phyloP scores from a whole-genome alignment of 176 grass and related monocot species.

The Olyra latifolia region DNA sequence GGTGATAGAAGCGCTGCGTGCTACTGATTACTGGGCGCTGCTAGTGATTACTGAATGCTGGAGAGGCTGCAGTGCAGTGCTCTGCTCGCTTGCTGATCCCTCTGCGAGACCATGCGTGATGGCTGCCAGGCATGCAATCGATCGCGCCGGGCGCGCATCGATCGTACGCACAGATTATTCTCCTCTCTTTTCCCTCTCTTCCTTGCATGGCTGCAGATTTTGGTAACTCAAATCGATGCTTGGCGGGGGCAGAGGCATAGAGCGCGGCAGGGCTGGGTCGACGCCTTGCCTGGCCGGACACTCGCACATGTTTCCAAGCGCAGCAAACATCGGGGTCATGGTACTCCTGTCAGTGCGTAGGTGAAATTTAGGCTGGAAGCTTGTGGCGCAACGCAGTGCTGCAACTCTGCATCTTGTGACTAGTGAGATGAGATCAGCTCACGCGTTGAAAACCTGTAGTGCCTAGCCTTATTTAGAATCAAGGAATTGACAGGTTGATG shows the following conservation, averaged over 20 bases:
- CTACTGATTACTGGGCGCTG: background rate
- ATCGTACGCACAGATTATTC: conserved; percentile 20
- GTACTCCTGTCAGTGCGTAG: background rate
- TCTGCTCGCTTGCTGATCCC: too few species aligned
- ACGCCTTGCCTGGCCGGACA: background rate
- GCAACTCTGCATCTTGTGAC: background rate
- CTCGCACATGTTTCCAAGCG: background rate
- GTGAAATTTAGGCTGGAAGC: background rate
- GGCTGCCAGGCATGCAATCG: conserved; percentile 16
- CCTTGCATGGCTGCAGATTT: background rate
- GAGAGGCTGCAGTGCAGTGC: too few species aligned
- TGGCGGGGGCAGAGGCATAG: background rate
- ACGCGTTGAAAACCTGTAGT: background rate
- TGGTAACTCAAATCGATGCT: background rate
- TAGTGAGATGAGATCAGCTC: background rate
- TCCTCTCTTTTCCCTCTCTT: background rate
- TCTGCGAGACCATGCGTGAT: background rate
- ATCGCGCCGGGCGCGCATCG: background rate
- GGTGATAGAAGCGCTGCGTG: background rate
- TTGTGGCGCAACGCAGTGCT: background rate
- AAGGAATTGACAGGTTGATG: background rate
- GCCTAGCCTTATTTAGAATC: background rate
- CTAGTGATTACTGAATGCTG: too few species aligned
- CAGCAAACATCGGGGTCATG: background rate
- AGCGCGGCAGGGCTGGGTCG: background rate